Evolutionary conservation across 2,329 filamentous ascomycete genomes (phyloP), one percentile per base, ranked within the genome.

Genomic region (Aspergillus novoparasiticus): DNA sequence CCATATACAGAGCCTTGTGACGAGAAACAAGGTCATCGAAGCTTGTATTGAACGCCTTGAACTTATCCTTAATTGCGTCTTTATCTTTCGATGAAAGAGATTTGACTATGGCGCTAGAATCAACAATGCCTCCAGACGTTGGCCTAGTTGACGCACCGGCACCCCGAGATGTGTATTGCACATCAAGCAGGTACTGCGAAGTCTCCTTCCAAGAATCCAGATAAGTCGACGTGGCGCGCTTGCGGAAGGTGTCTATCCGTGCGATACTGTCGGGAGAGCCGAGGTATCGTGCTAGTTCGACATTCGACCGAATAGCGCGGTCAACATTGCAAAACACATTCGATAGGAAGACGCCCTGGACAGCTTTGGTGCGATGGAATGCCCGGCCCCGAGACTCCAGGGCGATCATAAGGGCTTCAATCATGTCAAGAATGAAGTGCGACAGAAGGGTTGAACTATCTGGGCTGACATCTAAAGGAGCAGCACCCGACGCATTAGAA

Each of bases 31-130:
- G 86, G 34, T 96, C 94, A 68, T 99, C 95, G 74, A 99, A 99
- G 51, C 86, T 88, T 10, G 86, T 83, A 76, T 99, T 99, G 83
- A 99, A 99, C 48, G 88, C 87, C 71, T 91, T 89, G 78, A 97
- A 99, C 79, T 98, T 98, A 78, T 93, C 89, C 80, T 99, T 99
- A 80, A 98, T 96, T 62, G 89, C 90, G 75, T 99, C 95, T 78
- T 94, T 96, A 75, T 99, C 95, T 77, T 97, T 97, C 72, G 90
- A 93, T 53, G 87, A 89, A 3, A 98, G 83, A 1, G 87, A 87
- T 78, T 96, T 97, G 64, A 98, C 84, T 62, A 97, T 91, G 0
- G 90, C 90, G 19, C 89, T 88, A 2, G 92, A 95, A 77, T 97
- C 94, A 54, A 89, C 83, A 26, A 70, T 80, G 62, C 76, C 77